A percentile compares a stretch with the other conserved stretches of the same genome.
Evolutionary conservation across 2,329 filamentous ascomycete genomes (phyloP).

Genomic region (Xylogone sp.): DNA sequence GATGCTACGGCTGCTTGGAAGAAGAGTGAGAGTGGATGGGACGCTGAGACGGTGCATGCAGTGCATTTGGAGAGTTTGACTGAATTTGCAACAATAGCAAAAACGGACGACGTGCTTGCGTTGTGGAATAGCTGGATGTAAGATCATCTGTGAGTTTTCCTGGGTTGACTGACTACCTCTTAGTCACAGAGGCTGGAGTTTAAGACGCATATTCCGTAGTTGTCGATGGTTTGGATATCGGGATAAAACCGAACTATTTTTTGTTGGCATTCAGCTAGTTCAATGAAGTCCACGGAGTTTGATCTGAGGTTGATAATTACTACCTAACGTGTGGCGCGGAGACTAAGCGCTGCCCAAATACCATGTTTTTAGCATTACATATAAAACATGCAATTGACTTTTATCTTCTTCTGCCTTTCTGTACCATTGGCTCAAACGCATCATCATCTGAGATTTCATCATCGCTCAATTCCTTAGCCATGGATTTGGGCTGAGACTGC

Average conservation of each 20-base stretch:
- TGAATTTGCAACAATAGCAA: slow-evolving; percentile 40
- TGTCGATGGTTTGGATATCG: no score
- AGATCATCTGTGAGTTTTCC: no score
- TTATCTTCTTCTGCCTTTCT: background rate
- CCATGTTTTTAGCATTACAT: background rate
- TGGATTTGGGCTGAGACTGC: slow-evolving; percentile 31
- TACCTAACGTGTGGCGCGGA: no score
- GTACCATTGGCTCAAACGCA: slow-evolving; percentile 45
- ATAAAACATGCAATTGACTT: background rate
- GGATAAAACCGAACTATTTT: no score
- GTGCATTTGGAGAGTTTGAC: slow-evolving; percentile 40
- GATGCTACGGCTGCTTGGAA: slow-evolving; percentile 44
- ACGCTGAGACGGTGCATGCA: slow-evolving; percentile 41
- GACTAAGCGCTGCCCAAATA: background rate
- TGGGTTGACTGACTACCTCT: no score
- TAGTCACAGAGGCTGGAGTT: no score
- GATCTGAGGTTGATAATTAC: no score
- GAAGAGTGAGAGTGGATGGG: slow-evolving; percentile 30
- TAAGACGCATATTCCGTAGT: no score
- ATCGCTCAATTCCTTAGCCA: slow-evolving; percentile 56
- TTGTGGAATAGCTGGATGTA: slow-evolving; percentile 3
- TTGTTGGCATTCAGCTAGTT: no score
- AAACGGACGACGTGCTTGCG: slow-evolving; percentile 32
- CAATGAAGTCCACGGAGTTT: no score
- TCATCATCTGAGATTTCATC: slow-evolving; percentile 60